Evolutionary conservation across 2,329 filamentous ascomycete genomes (phyloP).

Genomic region (Phoma sp.): DNA sequence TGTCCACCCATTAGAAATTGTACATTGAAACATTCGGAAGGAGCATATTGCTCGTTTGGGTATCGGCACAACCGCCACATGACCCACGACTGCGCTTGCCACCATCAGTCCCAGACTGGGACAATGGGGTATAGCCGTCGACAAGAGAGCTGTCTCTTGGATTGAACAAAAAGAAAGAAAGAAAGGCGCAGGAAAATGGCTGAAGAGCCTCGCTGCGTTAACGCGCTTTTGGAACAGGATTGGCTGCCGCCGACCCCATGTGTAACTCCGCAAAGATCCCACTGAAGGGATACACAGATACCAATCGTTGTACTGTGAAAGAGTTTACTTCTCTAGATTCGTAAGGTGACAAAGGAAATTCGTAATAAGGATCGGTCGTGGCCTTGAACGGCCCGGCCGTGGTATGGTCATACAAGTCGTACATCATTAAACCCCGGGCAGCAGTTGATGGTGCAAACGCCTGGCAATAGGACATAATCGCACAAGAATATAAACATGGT

Average conservation of each 20-base stretch:
- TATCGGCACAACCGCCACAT: conserved; percentile 10
- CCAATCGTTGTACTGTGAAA: conserved; percentile 21
- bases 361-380: conserved; percentile 46
- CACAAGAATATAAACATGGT: conserved; percentile 42
- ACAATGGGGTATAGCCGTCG: conserved; percentile 42
- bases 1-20: conserved; percentile 28
- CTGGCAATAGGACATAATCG: conserved; percentile 34
- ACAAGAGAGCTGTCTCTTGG: conserved; percentile 42
- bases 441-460: conserved; percentile 44
- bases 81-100: conserved; percentile 43
- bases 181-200: conserved; percentile 33
- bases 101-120: conserved; percentile 30
- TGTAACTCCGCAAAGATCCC: conserved; percentile 32
- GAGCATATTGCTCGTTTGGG: conserved; percentile 20
- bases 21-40: conserved; percentile 31
- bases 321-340: conserved; percentile 32
- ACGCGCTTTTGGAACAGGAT: conserved; percentile 30
- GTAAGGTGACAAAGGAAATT: conserved; percentile 45
- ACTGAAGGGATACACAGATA: conserved; percentile 29
- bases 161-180: conserved; percentile 28
- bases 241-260: conserved; percentile 10
- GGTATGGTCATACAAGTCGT: conserved; percentile 48
- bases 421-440: conserved; percentile 43
- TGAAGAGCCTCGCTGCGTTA: conserved; percentile 45
- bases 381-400: conserved; percentile 37